Percentiles rank a stretch among this genome's conserved stretches.
Conservation (phyloP, 2,329 filamentous ascomycete genomes). For the Arthrobotrys pseudoclavata region DNA sequence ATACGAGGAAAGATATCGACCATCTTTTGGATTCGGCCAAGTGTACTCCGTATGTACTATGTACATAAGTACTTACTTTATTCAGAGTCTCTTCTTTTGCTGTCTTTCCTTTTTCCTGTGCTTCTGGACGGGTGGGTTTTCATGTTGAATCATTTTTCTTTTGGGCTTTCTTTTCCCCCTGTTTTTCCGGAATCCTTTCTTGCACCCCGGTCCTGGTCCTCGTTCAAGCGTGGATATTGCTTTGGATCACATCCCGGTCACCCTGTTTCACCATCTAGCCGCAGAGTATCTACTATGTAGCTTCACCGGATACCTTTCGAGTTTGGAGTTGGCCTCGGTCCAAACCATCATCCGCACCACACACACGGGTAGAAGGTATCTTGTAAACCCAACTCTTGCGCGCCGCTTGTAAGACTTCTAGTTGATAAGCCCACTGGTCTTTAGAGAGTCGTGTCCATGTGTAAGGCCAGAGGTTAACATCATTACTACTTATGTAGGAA, state of each 20-base stretch:
- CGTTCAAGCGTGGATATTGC: conserved; percentile 52
- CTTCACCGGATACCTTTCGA: conserved; percentile 16
- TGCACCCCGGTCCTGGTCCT: conserved; percentile 28
- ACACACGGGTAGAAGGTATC: conserved; percentile 10
- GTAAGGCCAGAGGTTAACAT: too few species aligned
- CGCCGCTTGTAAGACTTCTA: too few species aligned
- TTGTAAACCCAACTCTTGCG: too few species aligned
- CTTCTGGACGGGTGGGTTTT: conserved; percentile 3
- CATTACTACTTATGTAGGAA: too few species aligned
- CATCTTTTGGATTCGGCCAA: too few species aligned
- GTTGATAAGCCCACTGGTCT: too few species aligned
- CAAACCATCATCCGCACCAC: conserved; percentile 11
- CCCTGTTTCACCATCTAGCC: conserved; percentile 60
- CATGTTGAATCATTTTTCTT: conserved; percentile 6
- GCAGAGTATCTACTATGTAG: conserved; percentile 35
- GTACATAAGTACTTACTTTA: too few species aligned
- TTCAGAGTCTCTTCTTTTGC: neutral
- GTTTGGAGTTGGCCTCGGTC: conserved; percentile 26
- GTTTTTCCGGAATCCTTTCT: conserved; percentile 58
- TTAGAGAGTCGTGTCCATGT: too few species aligned
- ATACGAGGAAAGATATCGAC: too few species aligned
- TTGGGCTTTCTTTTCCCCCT: conserved; percentile 6
- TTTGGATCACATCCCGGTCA: conserved; percentile 53
- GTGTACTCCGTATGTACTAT: too few species aligned
- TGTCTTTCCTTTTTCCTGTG: conserved; percentile 15